Evolutionary conservation across 176 grass and related monocot species (phyloP).

Genomic region (Lolium rigidum): DNA sequence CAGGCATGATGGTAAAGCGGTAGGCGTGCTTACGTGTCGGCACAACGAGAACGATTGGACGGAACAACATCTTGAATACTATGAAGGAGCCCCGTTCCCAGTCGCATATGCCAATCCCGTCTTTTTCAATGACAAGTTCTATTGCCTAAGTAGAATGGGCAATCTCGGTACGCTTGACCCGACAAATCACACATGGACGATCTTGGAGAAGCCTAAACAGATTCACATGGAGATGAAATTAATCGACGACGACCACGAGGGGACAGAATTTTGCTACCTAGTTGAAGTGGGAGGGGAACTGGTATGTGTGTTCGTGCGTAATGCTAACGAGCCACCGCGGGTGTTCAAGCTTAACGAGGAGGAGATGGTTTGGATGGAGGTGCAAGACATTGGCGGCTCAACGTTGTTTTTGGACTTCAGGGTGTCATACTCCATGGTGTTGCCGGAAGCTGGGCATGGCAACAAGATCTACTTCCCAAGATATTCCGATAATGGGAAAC

Average conservation of each 20-base stretch:
- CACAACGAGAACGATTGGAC: background rate
- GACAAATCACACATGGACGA: background rate
- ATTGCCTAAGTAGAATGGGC: background rate
- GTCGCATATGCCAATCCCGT: background rate
- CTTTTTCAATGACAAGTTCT: background rate
- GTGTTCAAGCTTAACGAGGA: background rate
- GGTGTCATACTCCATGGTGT: background rate
- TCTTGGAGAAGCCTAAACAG: background rate
- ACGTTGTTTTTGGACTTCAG: background rate
- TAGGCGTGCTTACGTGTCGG: background rate
- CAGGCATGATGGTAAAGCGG: background rate
- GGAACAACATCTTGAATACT: background rate
- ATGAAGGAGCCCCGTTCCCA: background rate
- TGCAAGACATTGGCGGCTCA: slow-evolving; percentile 7
- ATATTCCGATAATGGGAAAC: background rate
- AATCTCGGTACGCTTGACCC: background rate
- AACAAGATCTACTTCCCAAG: slow-evolving; percentile 13
- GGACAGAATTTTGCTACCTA: background rate
- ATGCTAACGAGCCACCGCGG: background rate
- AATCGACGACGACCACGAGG: background rate
- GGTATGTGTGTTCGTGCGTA: background rate
- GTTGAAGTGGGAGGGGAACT: background rate
- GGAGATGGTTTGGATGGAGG: background rate
- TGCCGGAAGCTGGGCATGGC: background rate
- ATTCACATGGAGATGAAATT: background rate